Percentiles rank a stretch among this genome's conserved stretches.
Conservation (phyloP, 2,329 filamentous ascomycete genomes). For the Fusarium tricinctum region DNA sequence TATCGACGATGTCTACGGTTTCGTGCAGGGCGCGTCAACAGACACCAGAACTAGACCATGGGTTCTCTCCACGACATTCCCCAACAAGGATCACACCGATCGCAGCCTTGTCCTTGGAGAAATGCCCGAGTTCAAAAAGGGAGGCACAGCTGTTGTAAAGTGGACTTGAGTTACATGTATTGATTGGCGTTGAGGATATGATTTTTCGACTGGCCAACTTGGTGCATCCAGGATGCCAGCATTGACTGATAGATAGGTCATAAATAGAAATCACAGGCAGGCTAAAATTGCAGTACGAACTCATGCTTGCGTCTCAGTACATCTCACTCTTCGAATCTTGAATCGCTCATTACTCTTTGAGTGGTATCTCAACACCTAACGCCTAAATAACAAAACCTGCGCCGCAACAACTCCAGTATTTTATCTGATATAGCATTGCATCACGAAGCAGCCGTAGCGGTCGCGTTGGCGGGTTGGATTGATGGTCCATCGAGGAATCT, state of each 20-base stretch:
- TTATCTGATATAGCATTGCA: neutral
- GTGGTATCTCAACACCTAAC: constrained; percentile 51
- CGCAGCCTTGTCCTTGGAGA: constrained; percentile 71
- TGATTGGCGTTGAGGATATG: constrained; percentile 41
- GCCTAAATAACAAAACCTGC: constrained; percentile 35
- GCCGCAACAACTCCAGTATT: constrained; percentile 10
- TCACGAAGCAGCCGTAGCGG: constrained; percentile 25
- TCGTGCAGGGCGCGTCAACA: constrained; percentile 75
- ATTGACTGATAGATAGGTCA: constrained; percentile 34
- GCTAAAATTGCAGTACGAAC: neutral
- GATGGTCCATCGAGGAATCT: constrained; percentile 71
- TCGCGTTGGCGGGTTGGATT: constrained; percentile 31
- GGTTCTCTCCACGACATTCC: constrained; percentile 86
- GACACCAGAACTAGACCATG: constrained; percentile 71
- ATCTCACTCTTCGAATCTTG: neutral
- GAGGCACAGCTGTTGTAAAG: constrained; percentile 75
- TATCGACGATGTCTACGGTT: constrained; percentile 81
- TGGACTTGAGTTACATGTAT: constrained; percentile 55
- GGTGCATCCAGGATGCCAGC: constrained; percentile 6
- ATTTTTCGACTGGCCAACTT: constrained; percentile 18
- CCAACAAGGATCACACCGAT: constrained; percentile 83
- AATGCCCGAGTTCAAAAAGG: constrained; percentile 74
- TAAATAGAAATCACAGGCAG: constrained; percentile 21
- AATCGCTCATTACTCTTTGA: constrained; percentile 35
- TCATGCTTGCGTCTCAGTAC: neutral